These are phyloP conservation scores for Herpotrichia juniperi DNA, from an alignment of 2,329 filamentous ascomycete species.

Conservation along the genomic window DNA sequence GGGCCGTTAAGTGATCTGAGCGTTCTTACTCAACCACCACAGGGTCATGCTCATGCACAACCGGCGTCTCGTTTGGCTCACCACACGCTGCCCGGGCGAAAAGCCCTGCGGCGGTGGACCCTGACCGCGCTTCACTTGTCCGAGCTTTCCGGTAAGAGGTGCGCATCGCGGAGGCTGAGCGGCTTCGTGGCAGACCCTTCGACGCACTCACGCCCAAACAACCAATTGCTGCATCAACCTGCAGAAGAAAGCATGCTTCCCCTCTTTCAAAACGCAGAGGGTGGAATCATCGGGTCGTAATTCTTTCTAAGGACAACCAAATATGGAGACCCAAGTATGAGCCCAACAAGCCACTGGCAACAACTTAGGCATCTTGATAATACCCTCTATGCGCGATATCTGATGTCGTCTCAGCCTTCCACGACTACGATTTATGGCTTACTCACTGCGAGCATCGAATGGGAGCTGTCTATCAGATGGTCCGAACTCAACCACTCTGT, in stretches of 20 bases:
- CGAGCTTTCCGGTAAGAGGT: conserved; percentile 11
- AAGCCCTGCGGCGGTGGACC: conserved; percentile 7
- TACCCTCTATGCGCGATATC: neutral
- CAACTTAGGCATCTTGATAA: conserved; percentile 2
- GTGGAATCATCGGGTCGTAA: neutral
- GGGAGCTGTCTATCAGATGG: neutral
- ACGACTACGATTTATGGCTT: conserved; percentile 24
- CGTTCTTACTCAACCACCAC: conserved; percentile 4
- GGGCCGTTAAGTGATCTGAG: neutral
- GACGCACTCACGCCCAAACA: conserved; percentile 3
- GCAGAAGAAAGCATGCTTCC: neutral
- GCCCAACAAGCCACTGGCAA: conserved; percentile 9
- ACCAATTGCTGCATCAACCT: conserved; percentile 6
- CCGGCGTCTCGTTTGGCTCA: conserved; percentile 6
- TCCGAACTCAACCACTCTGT: neutral
- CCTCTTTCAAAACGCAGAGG: neutral
- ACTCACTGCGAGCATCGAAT: conserved; percentile 9
- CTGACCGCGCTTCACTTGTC: conserved; percentile 1
- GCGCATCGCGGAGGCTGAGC: conserved; percentile 16
- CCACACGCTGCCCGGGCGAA: neutral
- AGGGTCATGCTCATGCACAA: neutral
- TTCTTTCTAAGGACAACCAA: neutral
- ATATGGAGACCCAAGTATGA: conserved; percentile 1
- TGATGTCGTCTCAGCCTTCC: conserved; percentile 16
- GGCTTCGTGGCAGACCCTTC: neutral